Evolutionary conservation across 352 stramenopile species (phyloP).

Genomic region (Phytopythium sindhum): DNA sequence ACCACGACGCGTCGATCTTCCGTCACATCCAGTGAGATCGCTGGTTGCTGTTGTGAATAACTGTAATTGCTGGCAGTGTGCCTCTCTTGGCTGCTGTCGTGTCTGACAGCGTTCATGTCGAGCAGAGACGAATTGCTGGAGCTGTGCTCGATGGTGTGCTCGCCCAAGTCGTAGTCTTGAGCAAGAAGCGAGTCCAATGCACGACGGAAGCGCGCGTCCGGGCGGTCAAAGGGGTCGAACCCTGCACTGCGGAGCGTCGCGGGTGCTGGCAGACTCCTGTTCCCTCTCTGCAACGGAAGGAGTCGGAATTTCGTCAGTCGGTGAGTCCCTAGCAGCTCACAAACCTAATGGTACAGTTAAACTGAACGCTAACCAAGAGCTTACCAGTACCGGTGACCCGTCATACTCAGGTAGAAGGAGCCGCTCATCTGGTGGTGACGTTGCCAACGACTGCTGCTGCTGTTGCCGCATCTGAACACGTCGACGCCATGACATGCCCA

Average conservation of each 20-base stretch:
- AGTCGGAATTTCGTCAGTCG: neutral
- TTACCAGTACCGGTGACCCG: neutral
- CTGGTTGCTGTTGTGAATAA: neutral
- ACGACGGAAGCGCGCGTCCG: constrained; percentile 2
- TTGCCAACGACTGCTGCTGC: neutral
- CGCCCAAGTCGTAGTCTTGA: constrained; percentile 2
- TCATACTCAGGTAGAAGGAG: neutral
- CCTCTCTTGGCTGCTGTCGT: neutral
- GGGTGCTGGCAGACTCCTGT: neutral
- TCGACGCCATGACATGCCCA: neutral
- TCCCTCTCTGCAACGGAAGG: neutral
- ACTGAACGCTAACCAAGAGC: neutral
- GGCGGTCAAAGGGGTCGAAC: neutral
- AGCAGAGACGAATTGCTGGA: neutral
- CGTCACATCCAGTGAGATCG: neutral
- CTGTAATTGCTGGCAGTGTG: neutral
- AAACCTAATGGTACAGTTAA: neutral
- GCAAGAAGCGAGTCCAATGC: constrained; percentile 3
- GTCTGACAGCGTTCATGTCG: neutral
- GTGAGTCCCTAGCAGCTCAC: neutral
- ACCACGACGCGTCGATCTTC: neutral
- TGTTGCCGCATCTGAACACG: neutral
- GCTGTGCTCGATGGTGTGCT: neutral
- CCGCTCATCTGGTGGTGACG: neutral
- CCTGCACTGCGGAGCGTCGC: neutral